Evolutionary conservation across 768 basidiomycete species (phyloP).

Genomic region (Mrakia frigida): DNA sequence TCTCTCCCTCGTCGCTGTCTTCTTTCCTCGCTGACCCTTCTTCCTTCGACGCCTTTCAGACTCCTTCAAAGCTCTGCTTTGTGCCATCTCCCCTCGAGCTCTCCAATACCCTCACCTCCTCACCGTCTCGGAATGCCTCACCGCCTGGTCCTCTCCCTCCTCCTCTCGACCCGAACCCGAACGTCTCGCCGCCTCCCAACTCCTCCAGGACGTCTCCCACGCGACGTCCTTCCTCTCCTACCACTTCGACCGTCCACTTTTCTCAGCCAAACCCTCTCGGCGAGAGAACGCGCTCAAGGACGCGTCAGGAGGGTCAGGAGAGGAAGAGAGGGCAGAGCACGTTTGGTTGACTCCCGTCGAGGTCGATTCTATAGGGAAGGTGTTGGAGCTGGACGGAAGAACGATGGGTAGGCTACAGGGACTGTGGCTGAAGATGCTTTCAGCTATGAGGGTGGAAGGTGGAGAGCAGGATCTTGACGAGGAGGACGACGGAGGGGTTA

Average conservation of each 20-base stretch:
- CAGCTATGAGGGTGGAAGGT: neutral
- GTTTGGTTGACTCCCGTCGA: neutral
- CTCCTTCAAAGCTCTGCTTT: slow-evolving; percentile 26
- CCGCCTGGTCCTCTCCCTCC: slow-evolving; percentile 1
- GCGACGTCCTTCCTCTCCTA: neutral
- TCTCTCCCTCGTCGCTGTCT: neutral
- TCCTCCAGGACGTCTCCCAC: slow-evolving; percentile 16
- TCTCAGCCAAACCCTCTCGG: slow-evolving; percentile 1
- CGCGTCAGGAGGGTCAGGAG: neutral
- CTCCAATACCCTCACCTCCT: slow-evolving; percentile 23
- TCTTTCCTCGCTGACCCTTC: neutral
- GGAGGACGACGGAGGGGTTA: slow-evolving; percentile 14
- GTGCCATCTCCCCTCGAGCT: slow-evolving; percentile 20
- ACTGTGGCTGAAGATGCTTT: slow-evolving; percentile 7
- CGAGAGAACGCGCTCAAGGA: neutral
- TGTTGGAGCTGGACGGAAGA: slow-evolving; percentile 13
- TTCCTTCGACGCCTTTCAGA: slow-evolving; percentile 5
- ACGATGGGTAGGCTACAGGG: slow-evolving; percentile 24
- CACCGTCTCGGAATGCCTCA: neutral
- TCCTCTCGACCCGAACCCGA: neutral
- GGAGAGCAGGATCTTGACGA: slow-evolving; percentile 3
- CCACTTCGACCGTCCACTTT: slow-evolving; percentile 14
- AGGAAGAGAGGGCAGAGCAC: neutral
- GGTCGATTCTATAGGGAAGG: neutral
- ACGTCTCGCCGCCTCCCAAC: neutral